These are phyloP conservation scores for Cystofilobasidium bisporidii DNA, from an alignment of 768 basidiomycete species.

Conservation along the genomic window DNA sequence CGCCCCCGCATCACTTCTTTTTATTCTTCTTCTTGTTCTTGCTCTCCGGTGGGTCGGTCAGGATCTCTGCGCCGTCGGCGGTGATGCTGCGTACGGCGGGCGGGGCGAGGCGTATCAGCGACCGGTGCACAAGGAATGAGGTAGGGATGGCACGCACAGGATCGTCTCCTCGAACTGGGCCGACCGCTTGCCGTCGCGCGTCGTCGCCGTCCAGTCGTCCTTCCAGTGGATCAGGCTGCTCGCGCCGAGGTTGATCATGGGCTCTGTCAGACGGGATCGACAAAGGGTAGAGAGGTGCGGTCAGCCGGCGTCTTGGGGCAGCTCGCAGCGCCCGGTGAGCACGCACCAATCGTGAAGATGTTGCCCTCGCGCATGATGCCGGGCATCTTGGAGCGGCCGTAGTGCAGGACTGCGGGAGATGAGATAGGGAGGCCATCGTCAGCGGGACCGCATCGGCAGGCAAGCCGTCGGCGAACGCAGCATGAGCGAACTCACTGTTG, in stretches of 20 bases:
- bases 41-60: slow-evolving; percentile 47
- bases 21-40: slow-evolving; percentile 24
- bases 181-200: slow-evolving; percentile 73
- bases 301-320: neutral
- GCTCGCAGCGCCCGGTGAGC: neutral
- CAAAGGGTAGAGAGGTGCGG: neutral
- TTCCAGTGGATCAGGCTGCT: slow-evolving; percentile 49
- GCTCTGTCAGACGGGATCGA: slow-evolving; percentile 28
- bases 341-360: slow-evolving; percentile 56
- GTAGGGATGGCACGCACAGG: slow-evolving; percentile 47
- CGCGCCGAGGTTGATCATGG: slow-evolving; percentile 88
- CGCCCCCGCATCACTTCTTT: neutral
- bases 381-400: slow-evolving; percentile 84
- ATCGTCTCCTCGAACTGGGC: slow-evolving; percentile 98
- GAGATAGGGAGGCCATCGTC: neutral
- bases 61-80: slow-evolving; percentile 76
- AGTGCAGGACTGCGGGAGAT: slow-evolving; percentile 56
- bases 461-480: no score
- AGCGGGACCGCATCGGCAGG: neutral
- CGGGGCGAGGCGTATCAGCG: neutral
- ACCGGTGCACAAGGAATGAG: no score
- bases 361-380: slow-evolving; percentile 83
- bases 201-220: slow-evolving; percentile 94
- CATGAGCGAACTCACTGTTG: slow-evolving; percentile 50
- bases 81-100: slow-evolving; percentile 55